These are phyloP conservation scores for Trichoderma breve DNA, from an alignment of 2,329 filamentous ascomycete genomes.

Conservation along the genomic window DNA sequence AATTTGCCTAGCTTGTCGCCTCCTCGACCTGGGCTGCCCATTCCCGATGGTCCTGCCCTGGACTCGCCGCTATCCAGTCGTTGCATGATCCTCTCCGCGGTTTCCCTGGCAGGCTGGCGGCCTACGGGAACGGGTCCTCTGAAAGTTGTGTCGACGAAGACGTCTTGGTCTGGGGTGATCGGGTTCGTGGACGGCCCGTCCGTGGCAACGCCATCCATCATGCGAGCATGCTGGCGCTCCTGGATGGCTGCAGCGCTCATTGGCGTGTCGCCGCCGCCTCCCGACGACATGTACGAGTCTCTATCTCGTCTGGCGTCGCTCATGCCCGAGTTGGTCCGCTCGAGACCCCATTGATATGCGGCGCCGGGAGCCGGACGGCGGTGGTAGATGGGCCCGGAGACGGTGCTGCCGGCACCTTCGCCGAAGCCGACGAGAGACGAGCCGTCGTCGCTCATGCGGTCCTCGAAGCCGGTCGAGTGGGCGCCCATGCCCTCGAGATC, in stretches of 20 bases:
- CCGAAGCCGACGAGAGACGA: slow-evolving; percentile 87
- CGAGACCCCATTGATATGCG: slow-evolving; percentile 44
- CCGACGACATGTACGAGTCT: slow-evolving; percentile 33
- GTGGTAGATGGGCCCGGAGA: slow-evolving; percentile 73
- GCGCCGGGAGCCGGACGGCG: slow-evolving; percentile 46
- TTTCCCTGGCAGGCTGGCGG: slow-evolving; percentile 43
- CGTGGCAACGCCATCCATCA: slow-evolving; percentile 63
- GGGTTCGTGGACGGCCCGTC: slow-evolving; percentile 50
- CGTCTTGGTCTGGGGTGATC: slow-evolving; percentile 48
- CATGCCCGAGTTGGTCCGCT: slow-evolving; percentile 52
- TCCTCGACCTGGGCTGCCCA: slow-evolving; percentile 45
- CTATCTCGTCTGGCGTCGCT: slow-evolving; percentile 45
- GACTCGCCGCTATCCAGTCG: slow-evolving; percentile 53
- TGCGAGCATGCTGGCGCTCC: slow-evolving; percentile 59
- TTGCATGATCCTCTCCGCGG: slow-evolving; percentile 63
- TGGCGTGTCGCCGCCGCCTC: slow-evolving; percentile 41
- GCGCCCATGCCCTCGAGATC: slow-evolving; percentile 47
- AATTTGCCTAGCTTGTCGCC: slow-evolving; percentile 55
- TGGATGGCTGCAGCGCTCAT: slow-evolving; percentile 47
- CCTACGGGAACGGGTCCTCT: slow-evolving; percentile 52
- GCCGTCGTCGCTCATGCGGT: slow-evolving; percentile 82
- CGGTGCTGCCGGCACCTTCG: slow-evolving; percentile 83
- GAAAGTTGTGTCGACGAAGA: slow-evolving; percentile 64
- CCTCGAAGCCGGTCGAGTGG: slow-evolving; percentile 54
- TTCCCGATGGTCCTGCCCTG: slow-evolving; percentile 35